phyloP scores from a whole-genome alignment of 2,329 filamentous ascomycete species.

The Aphanocladium album region DNA sequence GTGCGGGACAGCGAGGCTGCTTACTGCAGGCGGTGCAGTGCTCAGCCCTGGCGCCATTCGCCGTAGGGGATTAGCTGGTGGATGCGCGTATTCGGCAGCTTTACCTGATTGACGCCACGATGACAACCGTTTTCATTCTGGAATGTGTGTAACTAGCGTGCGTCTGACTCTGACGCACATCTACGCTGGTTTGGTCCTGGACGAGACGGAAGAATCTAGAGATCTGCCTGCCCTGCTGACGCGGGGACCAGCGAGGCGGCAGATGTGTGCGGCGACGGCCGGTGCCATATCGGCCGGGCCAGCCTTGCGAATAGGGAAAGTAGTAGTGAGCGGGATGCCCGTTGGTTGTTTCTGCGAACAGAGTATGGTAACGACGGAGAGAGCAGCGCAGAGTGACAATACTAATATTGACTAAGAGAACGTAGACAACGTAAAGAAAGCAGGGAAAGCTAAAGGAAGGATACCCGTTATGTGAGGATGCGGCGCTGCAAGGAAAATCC shows the following conservation, averaged over 20 bases:
- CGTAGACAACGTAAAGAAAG: neutral
- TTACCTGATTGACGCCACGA: neutral
- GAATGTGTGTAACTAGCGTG: too few relatives aligned
- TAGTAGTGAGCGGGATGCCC: neutral
- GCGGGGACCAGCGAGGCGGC: neutral
- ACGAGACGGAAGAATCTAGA: neutral
- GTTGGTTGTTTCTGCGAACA: neutral
- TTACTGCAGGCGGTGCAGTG: neutral
- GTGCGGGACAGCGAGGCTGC: constrained; percentile 1
- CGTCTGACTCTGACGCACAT: too few relatives aligned
- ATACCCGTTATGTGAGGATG: too few relatives aligned
- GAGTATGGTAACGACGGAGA: neutral
- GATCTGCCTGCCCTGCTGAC: neutral
- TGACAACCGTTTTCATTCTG: neutral
- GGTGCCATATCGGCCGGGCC: neutral
- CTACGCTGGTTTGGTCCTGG: too few relatives aligned
- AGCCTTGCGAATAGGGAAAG: neutral
- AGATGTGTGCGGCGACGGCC: neutral
- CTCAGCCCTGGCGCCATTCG: neutral
- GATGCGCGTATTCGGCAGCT: neutral
- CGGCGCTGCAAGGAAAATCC: too few relatives aligned
- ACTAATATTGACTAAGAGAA: too few relatives aligned
- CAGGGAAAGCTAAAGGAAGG: too few relatives aligned
- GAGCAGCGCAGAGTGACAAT: neutral
- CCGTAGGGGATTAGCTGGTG: neutral